Evolutionary conservation across 73 alveolate genomes (phyloP).

Genomic region (Blepharisma japonicum): DNA sequence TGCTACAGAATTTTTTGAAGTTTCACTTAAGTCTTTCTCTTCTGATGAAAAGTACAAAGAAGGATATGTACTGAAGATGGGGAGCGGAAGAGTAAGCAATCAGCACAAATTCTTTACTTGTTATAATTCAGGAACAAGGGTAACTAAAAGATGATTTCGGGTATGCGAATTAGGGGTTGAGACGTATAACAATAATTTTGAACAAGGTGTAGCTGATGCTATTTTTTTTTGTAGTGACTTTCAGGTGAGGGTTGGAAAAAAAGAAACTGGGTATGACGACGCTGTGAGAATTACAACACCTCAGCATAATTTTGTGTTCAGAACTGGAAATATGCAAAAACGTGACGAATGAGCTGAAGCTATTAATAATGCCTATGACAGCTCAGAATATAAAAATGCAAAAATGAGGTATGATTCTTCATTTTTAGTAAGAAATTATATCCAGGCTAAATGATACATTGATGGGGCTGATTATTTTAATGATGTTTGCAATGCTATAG

Average conservation of each 20-base stretch:
- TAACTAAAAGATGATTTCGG: slow-evolving; percentile 33
- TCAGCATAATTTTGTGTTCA: slow-evolving; percentile 30
- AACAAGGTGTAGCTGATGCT: slow-evolving; percentile 35
- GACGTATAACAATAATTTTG: slow-evolving; percentile 17
- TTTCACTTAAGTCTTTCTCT: too few species aligned
- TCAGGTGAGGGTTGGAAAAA: slow-evolving; percentile 33
- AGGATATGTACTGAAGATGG: slow-evolving; percentile 28
- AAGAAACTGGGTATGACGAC: slow-evolving; percentile 37
- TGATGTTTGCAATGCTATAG: slow-evolving; percentile 43
- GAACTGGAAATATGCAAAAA: slow-evolving; percentile 19
- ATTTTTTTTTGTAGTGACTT: slow-evolving; percentile 42
- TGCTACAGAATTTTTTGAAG: too few species aligned
- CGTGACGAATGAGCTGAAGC: slow-evolving; percentile 37
- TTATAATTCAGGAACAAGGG: slow-evolving; percentile 8
- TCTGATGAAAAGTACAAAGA: slow-evolving; percentile 35
- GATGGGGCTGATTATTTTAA: slow-evolving; percentile 56
- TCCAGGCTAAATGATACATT: slow-evolving; percentile 45
- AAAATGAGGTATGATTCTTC: slow-evolving; percentile 45
- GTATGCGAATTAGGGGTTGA: slow-evolving; percentile 31
- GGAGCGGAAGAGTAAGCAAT: slow-evolving; percentile 36
- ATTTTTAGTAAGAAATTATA: slow-evolving; percentile 40
- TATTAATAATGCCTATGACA: slow-evolving; percentile 27
- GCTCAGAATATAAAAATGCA: slow-evolving; percentile 34
- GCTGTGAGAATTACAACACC: slow-evolving; percentile 38
- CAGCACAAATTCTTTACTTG: slow-evolving; percentile 32